Evolutionary conservation across 1,139 yeast genomes (phyloP).

Genomic region (Scheffersomyces segobiensis): DNA sequence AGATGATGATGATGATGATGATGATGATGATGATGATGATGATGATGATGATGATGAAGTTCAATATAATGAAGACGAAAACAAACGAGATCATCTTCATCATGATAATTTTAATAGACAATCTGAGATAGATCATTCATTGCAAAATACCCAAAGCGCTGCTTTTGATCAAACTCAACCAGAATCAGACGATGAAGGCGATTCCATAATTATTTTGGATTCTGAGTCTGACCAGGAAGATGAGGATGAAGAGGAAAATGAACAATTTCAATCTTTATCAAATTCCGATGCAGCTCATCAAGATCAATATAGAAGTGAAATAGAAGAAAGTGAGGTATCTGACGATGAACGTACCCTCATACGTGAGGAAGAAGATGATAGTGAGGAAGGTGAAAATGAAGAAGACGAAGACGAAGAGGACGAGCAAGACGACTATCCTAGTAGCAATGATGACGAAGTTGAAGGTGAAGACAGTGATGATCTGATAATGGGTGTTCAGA

Average conservation of each 20-base stretch:
- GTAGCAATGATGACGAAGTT: constrained; percentile 23
- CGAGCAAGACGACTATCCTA: too few relatives aligned
- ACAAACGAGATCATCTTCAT: neutral
- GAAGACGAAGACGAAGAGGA: constrained; percentile 11
- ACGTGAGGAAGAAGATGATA: constrained; percentile 9
- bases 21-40: neutral
- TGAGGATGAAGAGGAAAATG: neutral
- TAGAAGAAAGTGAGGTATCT: constrained; percentile 4
- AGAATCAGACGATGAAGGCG: constrained; percentile 1
- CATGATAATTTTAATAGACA: neutral
- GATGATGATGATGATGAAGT: too few relatives aligned
- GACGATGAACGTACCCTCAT: constrained; percentile 9
- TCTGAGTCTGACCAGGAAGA: neutral
- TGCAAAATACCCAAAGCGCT: neutral
- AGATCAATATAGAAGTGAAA: neutral
- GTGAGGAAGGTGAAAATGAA: constrained; percentile 7
- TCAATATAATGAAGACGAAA: neutral
- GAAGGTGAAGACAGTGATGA: constrained; percentile 20
- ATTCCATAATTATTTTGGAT: constrained; percentile 2
- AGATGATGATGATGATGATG: neutral
- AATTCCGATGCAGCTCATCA: neutral
- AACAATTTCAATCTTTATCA: neutral
- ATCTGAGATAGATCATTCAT: neutral
- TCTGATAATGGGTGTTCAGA: neutral
- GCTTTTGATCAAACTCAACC: neutral